phyloP scores from a whole-genome alignment of 306 rosid genomes.

The Cucurbita pepo region DNA sequence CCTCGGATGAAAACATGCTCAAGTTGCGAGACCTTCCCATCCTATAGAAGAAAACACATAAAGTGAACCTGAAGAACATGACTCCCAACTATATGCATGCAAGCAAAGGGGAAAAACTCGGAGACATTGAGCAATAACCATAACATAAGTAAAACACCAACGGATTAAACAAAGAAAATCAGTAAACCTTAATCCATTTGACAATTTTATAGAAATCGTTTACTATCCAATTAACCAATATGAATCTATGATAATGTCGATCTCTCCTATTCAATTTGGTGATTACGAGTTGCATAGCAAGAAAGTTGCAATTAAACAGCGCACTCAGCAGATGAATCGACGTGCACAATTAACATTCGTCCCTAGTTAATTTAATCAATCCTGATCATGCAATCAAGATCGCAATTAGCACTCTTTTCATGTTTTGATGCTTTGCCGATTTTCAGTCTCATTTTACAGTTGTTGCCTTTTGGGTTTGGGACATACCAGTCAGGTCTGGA shows the following conservation, averaged over 20 bases:
- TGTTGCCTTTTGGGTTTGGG: background rate
- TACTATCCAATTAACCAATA: background rate
- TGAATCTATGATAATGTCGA: background rate
- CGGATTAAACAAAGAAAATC: background rate
- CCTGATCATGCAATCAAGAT: background rate
- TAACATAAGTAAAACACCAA: background rate
- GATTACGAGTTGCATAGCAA: background rate
- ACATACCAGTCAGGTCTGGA: background rate
- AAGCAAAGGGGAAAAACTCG: background rate
- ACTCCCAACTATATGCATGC: background rate
- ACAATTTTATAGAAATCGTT: background rate
- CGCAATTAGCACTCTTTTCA: background rate
- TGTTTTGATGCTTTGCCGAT: background rate
- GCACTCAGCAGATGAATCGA: background rate
- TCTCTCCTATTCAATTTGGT: background rate
- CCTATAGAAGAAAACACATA: constrained; percentile 34
- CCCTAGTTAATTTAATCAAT: background rate
- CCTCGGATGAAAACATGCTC: constrained; percentile 97
- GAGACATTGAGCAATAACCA: background rate
- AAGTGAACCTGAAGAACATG: background rate
- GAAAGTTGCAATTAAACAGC: background rate
- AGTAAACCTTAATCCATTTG: background rate
- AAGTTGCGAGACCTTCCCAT: constrained; percentile 84
- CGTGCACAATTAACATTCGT: background rate
- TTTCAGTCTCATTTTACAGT: background rate